phyloP scores from a whole-genome alignment of 2,329 filamentous ascomycete species.

The Pseudogymnoascus sp. region DNA sequence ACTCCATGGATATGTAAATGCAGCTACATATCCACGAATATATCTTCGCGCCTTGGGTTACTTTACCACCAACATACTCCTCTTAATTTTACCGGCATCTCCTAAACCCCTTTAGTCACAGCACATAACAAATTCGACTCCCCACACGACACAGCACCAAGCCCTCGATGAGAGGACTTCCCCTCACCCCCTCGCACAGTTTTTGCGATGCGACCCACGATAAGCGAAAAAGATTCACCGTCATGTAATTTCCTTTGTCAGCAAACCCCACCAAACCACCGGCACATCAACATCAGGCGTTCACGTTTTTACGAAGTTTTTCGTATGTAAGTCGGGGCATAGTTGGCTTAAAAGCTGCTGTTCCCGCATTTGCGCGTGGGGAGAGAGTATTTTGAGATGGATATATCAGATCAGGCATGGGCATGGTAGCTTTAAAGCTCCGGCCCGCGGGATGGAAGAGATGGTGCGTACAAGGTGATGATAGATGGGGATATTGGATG shows the following conservation, averaged over 20 bases:
- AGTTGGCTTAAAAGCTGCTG: slow-evolving; percentile 17
- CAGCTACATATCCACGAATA: slow-evolving; percentile 1
- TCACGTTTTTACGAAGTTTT: slow-evolving; percentile 16
- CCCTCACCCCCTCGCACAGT: slow-evolving; percentile 18
- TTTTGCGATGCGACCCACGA: slow-evolving; percentile 29
- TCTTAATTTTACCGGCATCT: slow-evolving; percentile 16
- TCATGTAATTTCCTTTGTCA: slow-evolving; percentile 30
- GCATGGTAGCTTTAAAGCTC: slow-evolving; percentile 17
- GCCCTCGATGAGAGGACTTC: slow-evolving; percentile 17
- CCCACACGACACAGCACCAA: slow-evolving; percentile 12
- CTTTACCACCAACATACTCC: slow-evolving; percentile 14
- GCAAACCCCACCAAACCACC: slow-evolving; percentile 17
- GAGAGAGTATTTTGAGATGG: slow-evolving; percentile 2
- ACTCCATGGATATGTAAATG: slow-evolving; percentile 68
- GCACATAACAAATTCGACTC: slow-evolving; percentile 8
- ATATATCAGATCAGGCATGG: background rate
- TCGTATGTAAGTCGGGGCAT: slow-evolving; percentile 18
- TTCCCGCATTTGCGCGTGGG: background rate
- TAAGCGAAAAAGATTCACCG: slow-evolving; percentile 32
- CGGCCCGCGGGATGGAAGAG: background rate
- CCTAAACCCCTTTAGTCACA: slow-evolving; percentile 19
- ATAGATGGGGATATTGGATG: background rate
- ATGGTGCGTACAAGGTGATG: background rate
- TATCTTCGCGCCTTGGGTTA: slow-evolving; percentile 4
- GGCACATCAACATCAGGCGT: slow-evolving; percentile 27